phyloP scores from a whole-genome alignment of 1,284 basidiomycete species.

The Neonothopanus nambi region DNA sequence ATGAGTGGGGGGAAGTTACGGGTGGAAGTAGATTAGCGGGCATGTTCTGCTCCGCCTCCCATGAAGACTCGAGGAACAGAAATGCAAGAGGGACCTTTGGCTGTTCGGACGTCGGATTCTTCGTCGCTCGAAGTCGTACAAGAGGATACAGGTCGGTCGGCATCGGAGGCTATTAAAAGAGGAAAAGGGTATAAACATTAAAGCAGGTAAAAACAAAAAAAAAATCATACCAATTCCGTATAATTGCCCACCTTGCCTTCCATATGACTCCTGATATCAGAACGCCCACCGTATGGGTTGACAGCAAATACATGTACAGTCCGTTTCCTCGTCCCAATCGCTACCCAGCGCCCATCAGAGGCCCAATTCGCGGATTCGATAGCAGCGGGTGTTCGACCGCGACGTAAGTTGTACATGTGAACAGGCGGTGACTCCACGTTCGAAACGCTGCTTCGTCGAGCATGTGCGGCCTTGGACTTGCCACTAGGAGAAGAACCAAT shows the following conservation, averaged over 20 bases:
- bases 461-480: background rate
- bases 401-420: constrained; percentile 69
- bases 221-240: constrained; percentile 43
- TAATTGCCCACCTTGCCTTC: constrained; percentile 58
- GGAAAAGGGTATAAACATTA: constrained; percentile 3
- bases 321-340: constrained; percentile 62
- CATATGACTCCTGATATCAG: constrained; percentile 66
- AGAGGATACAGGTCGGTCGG: constrained; percentile 59
- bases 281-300: constrained; percentile 73
- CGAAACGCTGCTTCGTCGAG: background rate
- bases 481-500: background rate
- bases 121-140: constrained; percentile 49
- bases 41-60: constrained; percentile 27
- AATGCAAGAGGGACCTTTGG: constrained; percentile 49
- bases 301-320: constrained; percentile 76
- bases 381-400: constrained; percentile 71
- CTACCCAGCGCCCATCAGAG: constrained; percentile 69
- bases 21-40: constrained; percentile 43
- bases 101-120: constrained; percentile 32
- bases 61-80: constrained; percentile 48
- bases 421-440: constrained; percentile 35
- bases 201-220: constrained; percentile 11
- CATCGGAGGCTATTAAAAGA: constrained; percentile 43
- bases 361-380: constrained; percentile 63
- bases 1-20: constrained; percentile 30